These are phyloP conservation scores for Cymodocea nodosa DNA, from an alignment of 116 monocot species.

Conservation along the genomic window DNA sequence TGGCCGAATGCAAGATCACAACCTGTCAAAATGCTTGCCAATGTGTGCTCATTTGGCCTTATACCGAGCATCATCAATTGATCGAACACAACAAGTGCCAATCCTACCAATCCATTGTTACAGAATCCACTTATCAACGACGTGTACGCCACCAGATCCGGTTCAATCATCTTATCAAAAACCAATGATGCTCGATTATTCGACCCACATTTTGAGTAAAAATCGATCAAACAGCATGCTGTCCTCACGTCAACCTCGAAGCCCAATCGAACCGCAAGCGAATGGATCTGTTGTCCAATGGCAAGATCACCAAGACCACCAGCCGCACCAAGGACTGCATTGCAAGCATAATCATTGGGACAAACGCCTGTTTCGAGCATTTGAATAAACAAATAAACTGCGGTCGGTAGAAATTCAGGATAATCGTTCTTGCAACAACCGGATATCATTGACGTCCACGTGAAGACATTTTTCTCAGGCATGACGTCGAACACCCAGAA, in stretches of 20 bases:
- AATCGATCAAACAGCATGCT: constrained; percentile 36
- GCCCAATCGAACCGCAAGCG: constrained; percentile 29
- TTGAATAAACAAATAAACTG: constrained; percentile 34
- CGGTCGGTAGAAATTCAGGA: constrained; percentile 8
- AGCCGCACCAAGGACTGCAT: constrained; percentile 40
- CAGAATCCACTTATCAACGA: constrained; percentile 46
- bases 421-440: constrained; percentile 31
- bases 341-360: constrained; percentile 48
- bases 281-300: constrained; percentile 45
- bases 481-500: constrained; percentile 49
- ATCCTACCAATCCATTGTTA: constrained; percentile 19
- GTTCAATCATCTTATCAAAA: constrained; percentile 24
- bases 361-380: constrained; percentile 35
- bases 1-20: too few relatives aligned
- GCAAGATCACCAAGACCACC: constrained; percentile 10
- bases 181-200: constrained; percentile 22
- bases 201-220: constrained; percentile 43
- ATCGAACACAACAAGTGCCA: constrained; percentile 26
- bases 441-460: constrained; percentile 61
- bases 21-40: not conserved
- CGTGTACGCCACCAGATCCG: constrained; percentile 50
- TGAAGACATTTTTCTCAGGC: constrained; percentile 48
- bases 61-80: constrained; percentile 28
- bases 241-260: constrained; percentile 22
- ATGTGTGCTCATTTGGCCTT: constrained; percentile 43